phyloP scores from a whole-genome alignment of 2,329 filamentous ascomycete genomes.

The Drechslera avenae region DNA sequence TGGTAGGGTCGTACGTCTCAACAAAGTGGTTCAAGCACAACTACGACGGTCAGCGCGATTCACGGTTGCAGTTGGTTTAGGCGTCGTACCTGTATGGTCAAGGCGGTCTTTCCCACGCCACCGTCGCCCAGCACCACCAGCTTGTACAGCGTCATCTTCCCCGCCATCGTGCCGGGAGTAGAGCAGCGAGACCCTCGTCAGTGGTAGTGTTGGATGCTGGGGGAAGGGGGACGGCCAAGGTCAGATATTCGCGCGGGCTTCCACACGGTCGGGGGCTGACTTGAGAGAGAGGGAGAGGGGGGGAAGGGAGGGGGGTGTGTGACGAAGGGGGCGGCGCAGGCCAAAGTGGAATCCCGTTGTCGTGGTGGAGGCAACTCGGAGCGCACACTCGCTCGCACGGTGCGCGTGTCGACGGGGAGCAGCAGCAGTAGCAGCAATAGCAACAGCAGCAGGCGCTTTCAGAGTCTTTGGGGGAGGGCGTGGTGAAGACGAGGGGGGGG shows the following conservation, averaged over 20 bases:
- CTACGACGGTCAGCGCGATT: slow-evolving; percentile 58
- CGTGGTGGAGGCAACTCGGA: slow-evolving; percentile 20
- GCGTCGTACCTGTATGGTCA: slow-evolving; percentile 77
- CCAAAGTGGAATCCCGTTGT: slow-evolving; percentile 10
- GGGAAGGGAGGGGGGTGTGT: too few species aligned
- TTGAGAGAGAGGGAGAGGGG: too few species aligned
- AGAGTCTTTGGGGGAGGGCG: slow-evolving; percentile 30
- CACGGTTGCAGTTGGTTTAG: too few species aligned
- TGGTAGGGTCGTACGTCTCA: slow-evolving; percentile 78
- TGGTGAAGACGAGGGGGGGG: not conserved
- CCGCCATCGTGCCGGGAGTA: slow-evolving; percentile 67
- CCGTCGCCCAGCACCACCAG: slow-evolving; percentile 93
- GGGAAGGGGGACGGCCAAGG: not conserved
- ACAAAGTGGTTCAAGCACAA: slow-evolving; percentile 98
- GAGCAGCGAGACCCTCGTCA: slow-evolving; percentile 4
- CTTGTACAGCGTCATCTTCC: slow-evolving; percentile 95
- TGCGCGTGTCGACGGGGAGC: slow-evolving; percentile 35
- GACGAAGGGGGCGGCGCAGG: slow-evolving; percentile 20
- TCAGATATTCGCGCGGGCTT: slow-evolving; percentile 7
- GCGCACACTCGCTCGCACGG: slow-evolving; percentile 25
- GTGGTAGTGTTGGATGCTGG: slow-evolving; percentile 4
- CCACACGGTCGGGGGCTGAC: slow-evolving; percentile 18
- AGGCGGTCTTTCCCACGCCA: slow-evolving; percentile 90
- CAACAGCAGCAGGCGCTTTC: slow-evolving; percentile 33
- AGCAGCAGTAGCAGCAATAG: too few species aligned